Evolutionary conservation across 768 basidiomycete genomes (phyloP).

Genomic region (Lactifluus volemus): DNA sequence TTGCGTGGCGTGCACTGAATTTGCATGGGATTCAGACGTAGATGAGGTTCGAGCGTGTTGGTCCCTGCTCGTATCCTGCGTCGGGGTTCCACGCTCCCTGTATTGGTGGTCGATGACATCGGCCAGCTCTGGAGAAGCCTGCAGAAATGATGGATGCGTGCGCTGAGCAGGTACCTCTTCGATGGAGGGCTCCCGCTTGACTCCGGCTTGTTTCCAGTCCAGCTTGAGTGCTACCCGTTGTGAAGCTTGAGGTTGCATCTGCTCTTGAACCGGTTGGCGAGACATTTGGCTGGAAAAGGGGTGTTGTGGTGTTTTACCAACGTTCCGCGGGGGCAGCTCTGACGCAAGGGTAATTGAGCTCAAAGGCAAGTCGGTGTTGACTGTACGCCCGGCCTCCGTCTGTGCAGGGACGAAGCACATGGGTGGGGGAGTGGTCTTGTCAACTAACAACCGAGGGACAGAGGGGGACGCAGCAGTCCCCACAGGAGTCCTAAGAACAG

Average conservation of each 20-base stretch:
- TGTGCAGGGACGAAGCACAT: constrained; percentile 11
- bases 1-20: not conserved
- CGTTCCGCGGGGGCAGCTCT: constrained; percentile 2
- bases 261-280: not conserved
- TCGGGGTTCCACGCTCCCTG: not conserved
- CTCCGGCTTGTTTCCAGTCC: not conserved
- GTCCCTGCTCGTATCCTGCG: not conserved
- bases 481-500: not conserved
- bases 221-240: not conserved
- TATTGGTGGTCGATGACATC: not conserved
- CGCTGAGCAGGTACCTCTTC: not conserved
- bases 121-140: not conserved
- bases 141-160: not conserved
- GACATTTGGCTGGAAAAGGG: not conserved
- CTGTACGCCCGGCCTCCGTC: constrained; percentile 13
- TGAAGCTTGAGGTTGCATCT: not conserved
- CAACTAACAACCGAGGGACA: not conserved
- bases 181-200: constrained; percentile 9
- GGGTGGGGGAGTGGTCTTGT: not conserved
- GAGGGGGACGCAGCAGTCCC: not conserved
- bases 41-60: not conserved
- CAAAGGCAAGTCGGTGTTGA: constrained; percentile 13
- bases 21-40: not conserved
- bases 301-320: not conserved
- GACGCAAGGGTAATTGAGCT: constrained; percentile 16